A percentile compares a stretch with the other conserved stretches of the same genome.
Conservation (phyloP, 2,329 filamentous ascomycete genomes). For the Apiospora sp. region DNA sequence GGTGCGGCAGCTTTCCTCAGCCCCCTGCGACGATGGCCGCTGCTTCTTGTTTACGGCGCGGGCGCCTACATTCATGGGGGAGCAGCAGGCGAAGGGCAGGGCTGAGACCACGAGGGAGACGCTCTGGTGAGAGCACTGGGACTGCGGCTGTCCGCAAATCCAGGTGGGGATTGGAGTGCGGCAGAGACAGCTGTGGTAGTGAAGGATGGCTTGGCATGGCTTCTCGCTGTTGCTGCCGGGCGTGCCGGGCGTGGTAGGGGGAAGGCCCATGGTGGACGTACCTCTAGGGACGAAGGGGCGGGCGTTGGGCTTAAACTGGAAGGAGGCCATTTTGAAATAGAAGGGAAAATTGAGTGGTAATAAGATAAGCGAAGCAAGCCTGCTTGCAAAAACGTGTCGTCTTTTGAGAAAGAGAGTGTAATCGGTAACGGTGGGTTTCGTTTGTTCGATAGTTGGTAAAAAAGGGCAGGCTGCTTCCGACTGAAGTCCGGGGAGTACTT, state of each 20-base stretch:
- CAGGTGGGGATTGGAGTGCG: neutral
- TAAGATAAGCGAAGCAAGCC: neutral
- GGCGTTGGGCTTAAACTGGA: neutral
- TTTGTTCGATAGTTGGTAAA: constrained; percentile 1
- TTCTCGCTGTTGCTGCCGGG: neutral
- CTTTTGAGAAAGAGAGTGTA: neutral
- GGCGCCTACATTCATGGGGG: neutral
- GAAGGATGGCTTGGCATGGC: neutral
- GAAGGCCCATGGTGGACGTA: neutral
- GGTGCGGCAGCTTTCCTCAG: neutral
- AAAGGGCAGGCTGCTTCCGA: neutral
- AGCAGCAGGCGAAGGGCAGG: neutral
- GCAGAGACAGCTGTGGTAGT: constrained; percentile 25
- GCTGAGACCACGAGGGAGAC: neutral
- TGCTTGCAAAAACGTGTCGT: neutral
- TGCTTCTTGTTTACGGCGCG: neutral
- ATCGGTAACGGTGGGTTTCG: constrained; percentile 1
- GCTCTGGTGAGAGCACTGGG: neutral
- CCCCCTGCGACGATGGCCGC: neutral
- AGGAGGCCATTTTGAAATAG: neutral
- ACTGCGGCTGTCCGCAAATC: neutral
- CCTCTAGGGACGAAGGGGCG: neutral
- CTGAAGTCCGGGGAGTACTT: neutral
- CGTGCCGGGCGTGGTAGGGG: neutral
- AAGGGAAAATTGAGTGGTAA: neutral